A percentile compares a stretch with the other conserved stretches of the same genome.
These are phyloP conservation scores for Ceratonia siliqua DNA, from an alignment of 306 rosid genomes.

Conservation along the genomic window DNA sequence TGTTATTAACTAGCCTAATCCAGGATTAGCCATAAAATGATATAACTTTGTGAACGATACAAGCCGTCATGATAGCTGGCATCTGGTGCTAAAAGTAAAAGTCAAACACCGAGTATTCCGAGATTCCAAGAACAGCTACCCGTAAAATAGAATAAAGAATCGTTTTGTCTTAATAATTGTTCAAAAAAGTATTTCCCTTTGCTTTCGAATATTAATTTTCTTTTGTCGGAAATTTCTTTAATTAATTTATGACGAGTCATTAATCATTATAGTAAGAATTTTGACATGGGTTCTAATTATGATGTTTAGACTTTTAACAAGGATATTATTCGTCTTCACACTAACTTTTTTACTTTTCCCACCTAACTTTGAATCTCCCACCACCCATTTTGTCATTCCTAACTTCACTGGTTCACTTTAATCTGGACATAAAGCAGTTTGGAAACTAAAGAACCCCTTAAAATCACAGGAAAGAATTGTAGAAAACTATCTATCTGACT, in stretches of 20 bases:
- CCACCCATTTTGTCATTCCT: not conserved
- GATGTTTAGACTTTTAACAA: not conserved
- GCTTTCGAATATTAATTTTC: not conserved
- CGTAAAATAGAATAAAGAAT: slow-evolving; percentile 2
- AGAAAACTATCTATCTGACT: not conserved
- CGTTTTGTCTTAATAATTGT: not conserved
- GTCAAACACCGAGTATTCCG: not conserved
- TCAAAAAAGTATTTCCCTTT: not conserved
- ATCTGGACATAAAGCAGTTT: not conserved
- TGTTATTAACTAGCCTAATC: too few species aligned
- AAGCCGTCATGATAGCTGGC: not conserved
- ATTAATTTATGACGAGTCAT: not conserved
- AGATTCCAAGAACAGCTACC: not conserved
- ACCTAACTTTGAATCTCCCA: not conserved
- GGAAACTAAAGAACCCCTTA: not conserved
- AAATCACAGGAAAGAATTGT: not conserved
- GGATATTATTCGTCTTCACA: not conserved
- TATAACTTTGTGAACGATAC: not conserved
- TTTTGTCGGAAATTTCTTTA: not conserved
- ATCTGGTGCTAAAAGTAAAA: not conserved
- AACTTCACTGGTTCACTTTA: not conserved
- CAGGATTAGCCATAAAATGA: not conserved
- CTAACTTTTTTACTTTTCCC: not conserved
- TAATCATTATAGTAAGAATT: not conserved
- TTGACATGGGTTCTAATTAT: not conserved